These are phyloP conservation scores for Trichoderma afroharzianum DNA, from an alignment of 2,329 filamentous ascomycete species.

Conservation along the genomic window DNA sequence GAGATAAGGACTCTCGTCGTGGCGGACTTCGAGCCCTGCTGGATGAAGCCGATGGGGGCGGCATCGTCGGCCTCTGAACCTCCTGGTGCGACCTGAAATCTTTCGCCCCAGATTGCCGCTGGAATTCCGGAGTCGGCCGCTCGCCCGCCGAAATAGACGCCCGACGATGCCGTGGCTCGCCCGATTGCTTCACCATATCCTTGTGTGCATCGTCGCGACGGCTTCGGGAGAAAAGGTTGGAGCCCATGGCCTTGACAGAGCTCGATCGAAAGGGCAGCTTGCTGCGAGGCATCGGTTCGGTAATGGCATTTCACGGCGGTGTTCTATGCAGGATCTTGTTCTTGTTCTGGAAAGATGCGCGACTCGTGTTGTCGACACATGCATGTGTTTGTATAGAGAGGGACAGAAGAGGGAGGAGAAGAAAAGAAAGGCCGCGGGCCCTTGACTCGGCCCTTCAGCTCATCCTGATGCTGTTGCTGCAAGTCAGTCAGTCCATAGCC, in stretches of 20 bases:
- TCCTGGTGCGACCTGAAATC: conserved; percentile 13
- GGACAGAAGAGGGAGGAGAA: background rate
- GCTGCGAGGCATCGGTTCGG: conserved; percentile 15
- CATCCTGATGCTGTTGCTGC: background rate
- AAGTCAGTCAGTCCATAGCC: background rate
- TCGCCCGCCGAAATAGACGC: background rate
- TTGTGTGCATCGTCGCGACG: conserved; percentile 1
- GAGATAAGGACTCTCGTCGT: conserved; percentile 6
- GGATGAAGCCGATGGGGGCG: conserved; percentile 1
- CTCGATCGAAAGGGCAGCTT: conserved; percentile 18
- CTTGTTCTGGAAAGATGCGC: background rate
- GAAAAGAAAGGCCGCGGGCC: background rate
- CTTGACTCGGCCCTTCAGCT: background rate
- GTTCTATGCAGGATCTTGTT: background rate
- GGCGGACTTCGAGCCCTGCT: conserved; percentile 9
- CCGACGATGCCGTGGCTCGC: conserved; percentile 10
- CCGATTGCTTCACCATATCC: background rate
- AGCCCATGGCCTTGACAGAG: conserved; percentile 18
- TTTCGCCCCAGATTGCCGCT: background rate
- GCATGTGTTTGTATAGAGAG: background rate
- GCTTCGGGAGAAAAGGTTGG: conserved; percentile 15
- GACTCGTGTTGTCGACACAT: background rate
- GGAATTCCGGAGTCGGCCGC: background rate
- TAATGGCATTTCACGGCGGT: conserved; percentile 1
- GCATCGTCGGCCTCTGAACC: background rate